These are phyloP conservation scores for Arthrinium puccinioides DNA, from an alignment of 2,329 filamentous ascomycete species.

Conservation along the genomic window DNA sequence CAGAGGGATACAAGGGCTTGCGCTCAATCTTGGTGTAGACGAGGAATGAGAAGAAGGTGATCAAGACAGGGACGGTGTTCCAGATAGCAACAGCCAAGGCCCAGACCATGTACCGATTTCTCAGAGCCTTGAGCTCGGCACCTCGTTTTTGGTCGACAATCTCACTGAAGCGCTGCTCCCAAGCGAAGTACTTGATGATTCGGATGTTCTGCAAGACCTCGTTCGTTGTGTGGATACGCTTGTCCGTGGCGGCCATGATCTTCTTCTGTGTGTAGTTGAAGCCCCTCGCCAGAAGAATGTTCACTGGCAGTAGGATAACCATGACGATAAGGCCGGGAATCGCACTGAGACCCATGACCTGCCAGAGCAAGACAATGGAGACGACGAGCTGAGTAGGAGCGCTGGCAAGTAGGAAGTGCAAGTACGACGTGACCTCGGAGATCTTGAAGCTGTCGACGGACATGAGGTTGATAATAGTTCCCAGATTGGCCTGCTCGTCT, in stretches of 20 bases:
- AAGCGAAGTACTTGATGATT: slow-evolving; percentile 99
- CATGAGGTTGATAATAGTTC: slow-evolving; percentile 99
- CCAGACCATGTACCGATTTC: slow-evolving; percentile 84
- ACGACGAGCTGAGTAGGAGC: slow-evolving; percentile 84
- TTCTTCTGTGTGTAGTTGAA: slow-evolving; percentile 84
- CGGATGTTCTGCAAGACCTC: slow-evolving; percentile 95
- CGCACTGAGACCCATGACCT: slow-evolving; percentile 85
- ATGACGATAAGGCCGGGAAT: slow-evolving; percentile 91
- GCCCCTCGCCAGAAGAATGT: slow-evolving; percentile 78
- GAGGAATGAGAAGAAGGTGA: slow-evolving; percentile 94
- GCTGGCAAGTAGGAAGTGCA: slow-evolving; percentile 91
- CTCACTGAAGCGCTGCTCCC: slow-evolving; percentile 85
- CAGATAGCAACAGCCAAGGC: slow-evolving; percentile 86
- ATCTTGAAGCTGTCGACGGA: slow-evolving; percentile 99
- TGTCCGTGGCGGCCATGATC: slow-evolving; percentile 90
- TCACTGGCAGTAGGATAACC: slow-evolving; percentile 80
- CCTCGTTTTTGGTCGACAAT: slow-evolving; percentile 85
- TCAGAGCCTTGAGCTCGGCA: slow-evolving; percentile 69
- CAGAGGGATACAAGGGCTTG: slow-evolving; percentile 82
- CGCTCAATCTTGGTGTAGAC: slow-evolving; percentile 86
- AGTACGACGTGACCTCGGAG: slow-evolving; percentile 85
- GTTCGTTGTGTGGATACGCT: slow-evolving; percentile 92
- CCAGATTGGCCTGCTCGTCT: slow-evolving; percentile 79
- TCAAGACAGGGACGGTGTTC: slow-evolving; percentile 91
- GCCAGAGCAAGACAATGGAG: slow-evolving; percentile 75